Evolutionary conservation across 352 stramenopile species (phyloP).

Genomic region (Phytopythium helicoides): DNA sequence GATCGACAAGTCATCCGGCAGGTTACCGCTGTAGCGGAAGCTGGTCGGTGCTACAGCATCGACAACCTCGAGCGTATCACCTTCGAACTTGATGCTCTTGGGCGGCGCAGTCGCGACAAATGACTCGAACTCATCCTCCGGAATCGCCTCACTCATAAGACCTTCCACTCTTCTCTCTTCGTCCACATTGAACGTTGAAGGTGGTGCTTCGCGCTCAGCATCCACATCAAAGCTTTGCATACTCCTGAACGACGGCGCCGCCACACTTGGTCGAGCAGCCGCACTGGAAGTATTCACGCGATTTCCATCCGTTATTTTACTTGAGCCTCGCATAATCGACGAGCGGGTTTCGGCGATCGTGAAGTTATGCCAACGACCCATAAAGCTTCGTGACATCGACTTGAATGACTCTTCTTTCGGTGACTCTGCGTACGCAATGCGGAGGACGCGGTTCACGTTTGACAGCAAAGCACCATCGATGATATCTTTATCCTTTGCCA

Average conservation of each 20-base stretch:
- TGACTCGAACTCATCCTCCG: constrained; percentile 11
- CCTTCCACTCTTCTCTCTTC: constrained; percentile 23
- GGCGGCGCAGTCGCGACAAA: constrained; percentile 33
- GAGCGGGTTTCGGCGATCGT: constrained; percentile 45
- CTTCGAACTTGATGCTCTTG: constrained; percentile 72
- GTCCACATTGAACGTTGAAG: constrained; percentile 54
- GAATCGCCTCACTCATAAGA: not conserved
- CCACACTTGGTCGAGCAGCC: constrained; percentile 10
- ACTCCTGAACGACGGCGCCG: constrained; percentile 9
- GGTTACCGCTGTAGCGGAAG: constrained; percentile 64
- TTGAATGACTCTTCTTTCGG: constrained; percentile 45
- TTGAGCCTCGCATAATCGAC: constrained; percentile 22
- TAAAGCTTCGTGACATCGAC: constrained; percentile 56
- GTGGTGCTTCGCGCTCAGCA: constrained; percentile 33
- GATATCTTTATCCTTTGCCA: constrained; percentile 40
- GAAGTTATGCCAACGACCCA: constrained; percentile 79
- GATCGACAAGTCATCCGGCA: constrained; percentile 29
- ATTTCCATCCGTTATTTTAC: constrained; percentile 11
- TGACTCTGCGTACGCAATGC: constrained; percentile 64
- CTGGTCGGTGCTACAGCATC: constrained; percentile 50
- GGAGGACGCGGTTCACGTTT: constrained; percentile 73
- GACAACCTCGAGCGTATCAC: constrained; percentile 45
- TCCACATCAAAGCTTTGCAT: constrained; percentile 61
- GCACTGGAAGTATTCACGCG: not conserved
- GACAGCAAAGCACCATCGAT: constrained; percentile 51